phyloP scores from a whole-genome alignment of 2,329 filamentous ascomycete genomes.

The Neonectria ditissima region DNA sequence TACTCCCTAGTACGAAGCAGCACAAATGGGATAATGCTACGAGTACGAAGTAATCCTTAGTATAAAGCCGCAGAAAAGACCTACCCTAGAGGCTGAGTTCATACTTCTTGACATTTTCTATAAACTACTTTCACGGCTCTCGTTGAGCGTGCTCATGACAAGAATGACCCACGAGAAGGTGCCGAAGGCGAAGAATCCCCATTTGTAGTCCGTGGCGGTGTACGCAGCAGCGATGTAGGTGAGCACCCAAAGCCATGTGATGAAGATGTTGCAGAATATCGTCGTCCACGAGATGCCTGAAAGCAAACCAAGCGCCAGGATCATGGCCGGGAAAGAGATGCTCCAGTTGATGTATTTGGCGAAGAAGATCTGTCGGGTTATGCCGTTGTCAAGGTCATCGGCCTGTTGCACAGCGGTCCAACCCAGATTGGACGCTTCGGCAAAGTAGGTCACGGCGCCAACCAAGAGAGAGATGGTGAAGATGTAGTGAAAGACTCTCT shows the following conservation, averaged over 20 bases:
- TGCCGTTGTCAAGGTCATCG: slow-evolving; percentile 35
- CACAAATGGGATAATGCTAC: not conserved
- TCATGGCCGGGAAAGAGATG: slow-evolving; percentile 58
- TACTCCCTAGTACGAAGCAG: not conserved
- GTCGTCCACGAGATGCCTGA: slow-evolving; percentile 65
- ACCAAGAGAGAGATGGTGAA: slow-evolving; percentile 60
- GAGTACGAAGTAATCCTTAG: too few species aligned
- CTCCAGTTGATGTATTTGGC: slow-evolving; percentile 65
- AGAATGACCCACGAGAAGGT: slow-evolving; percentile 59
- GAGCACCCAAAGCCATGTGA: slow-evolving; percentile 63
- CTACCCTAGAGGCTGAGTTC: too few species aligned
- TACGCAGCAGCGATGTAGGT: slow-evolving; percentile 61
- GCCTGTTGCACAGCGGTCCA: slow-evolving; percentile 50
- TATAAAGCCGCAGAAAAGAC: too few species aligned
- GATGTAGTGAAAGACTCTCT: slow-evolving; percentile 67
- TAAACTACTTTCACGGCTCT: slow-evolving; percentile 32
- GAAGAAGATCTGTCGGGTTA: slow-evolving; percentile 62
- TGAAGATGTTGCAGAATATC: slow-evolving; percentile 60
- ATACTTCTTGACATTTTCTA: too few species aligned
- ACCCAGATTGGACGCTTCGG: slow-evolving; percentile 62
- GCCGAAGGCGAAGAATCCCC: slow-evolving; percentile 66
- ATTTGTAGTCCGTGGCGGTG: slow-evolving; percentile 62
- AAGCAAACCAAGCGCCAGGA: slow-evolving; percentile 60
- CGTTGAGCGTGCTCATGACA: slow-evolving; percentile 41
- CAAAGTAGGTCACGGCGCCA: slow-evolving; percentile 62